Percentiles rank a stretch among this genome's conserved stretches.
Conservation (phyloP, 768 basidiomycete genomes). For the Boletus pseudo-olivaceus region DNA sequence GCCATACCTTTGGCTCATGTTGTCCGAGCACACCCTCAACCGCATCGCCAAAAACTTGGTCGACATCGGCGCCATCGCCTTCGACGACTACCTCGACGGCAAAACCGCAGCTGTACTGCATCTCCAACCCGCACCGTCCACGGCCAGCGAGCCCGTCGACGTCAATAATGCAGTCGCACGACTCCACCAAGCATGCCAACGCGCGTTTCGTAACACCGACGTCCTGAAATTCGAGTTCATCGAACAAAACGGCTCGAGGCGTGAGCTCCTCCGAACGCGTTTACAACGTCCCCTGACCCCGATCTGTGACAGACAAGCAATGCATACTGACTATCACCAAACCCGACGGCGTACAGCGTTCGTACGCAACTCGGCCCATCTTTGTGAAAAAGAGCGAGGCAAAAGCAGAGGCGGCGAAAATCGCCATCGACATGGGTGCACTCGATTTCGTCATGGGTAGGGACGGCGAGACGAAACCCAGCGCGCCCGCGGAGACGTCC, state of each 20-base stretch:
- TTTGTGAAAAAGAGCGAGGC: slow-evolving; percentile 51
- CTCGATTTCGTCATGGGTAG: slow-evolving; percentile 54
- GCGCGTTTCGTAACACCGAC: slow-evolving; percentile 39
- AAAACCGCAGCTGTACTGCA: not conserved
- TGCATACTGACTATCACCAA: slow-evolving; percentile 61
- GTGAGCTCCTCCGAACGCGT: slow-evolving; percentile 26
- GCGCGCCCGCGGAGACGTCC: slow-evolving; percentile 15
- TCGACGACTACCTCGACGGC: slow-evolving; percentile 26
- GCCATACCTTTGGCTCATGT: not conserved
- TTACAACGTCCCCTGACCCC: slow-evolving; percentile 1
- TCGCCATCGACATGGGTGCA: slow-evolving; percentile 59
- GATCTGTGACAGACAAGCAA: slow-evolving; percentile 42
- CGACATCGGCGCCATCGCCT: slow-evolving; percentile 26
- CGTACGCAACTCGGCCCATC: slow-evolving; percentile 48
- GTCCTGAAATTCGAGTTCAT: slow-evolving; percentile 46
- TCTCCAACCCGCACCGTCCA: not conserved
- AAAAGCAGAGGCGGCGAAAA: slow-evolving; percentile 45
- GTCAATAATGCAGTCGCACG: slow-evolving; percentile 29
- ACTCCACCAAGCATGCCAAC: slow-evolving; percentile 43
- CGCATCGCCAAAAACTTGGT: slow-evolving; percentile 26
- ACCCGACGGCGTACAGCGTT: slow-evolving; percentile 47
- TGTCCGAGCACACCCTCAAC: slow-evolving; percentile 6
- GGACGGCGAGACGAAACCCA: slow-evolving; percentile 38
- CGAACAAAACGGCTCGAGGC: slow-evolving; percentile 36
- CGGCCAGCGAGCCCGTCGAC: not conserved